Percentiles rank a stretch among this genome's conserved stretches.
These are phyloP conservation scores for Aspergillus taichungensis DNA, from an alignment of 495 filamentous ascomycete genomes.

Conservation along the genomic window DNA sequence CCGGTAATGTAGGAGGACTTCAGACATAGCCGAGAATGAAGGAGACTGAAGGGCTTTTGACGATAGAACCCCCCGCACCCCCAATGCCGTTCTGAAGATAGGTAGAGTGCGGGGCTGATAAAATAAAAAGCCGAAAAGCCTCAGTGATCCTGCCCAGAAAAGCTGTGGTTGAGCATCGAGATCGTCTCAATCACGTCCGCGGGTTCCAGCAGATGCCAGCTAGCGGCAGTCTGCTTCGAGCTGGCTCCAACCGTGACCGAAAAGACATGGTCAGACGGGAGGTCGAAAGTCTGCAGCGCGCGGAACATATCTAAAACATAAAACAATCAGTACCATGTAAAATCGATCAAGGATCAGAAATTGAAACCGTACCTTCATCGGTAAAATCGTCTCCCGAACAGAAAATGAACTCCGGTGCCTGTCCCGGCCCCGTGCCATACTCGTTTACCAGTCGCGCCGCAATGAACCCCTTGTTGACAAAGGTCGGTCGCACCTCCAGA, in stretches of 20 bases:
- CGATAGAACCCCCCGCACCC: background rate
- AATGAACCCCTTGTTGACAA: conserved; percentile 95
- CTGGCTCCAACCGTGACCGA: conserved; percentile 81
- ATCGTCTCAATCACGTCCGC: conserved; percentile 76
- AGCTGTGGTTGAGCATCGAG: conserved; percentile 52
- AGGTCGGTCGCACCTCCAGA: conserved; percentile 88
- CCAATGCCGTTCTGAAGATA: background rate
- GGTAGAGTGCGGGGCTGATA: background rate
- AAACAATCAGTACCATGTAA: background rate
- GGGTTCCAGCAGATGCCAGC: conserved; percentile 80
- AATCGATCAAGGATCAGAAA: background rate
- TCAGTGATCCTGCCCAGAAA: conserved; percentile 25
- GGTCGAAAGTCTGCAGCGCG: conserved; percentile 48
- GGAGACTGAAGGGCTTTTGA: too few species aligned
- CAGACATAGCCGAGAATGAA: too few species aligned
- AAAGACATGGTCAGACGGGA: conserved; percentile 61
- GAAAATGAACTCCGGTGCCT: conserved; percentile 67
- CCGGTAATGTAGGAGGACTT: too few species aligned
- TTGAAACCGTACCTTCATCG: conserved; percentile 71
- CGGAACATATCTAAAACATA: conserved; percentile 49
- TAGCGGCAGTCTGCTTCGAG: conserved; percentile 77
- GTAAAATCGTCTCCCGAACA: conserved; percentile 94
- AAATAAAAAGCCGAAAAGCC: background rate
- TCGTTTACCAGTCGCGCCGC: conserved; percentile 64
- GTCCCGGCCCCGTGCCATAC: conserved; percentile 43